Evolutionary conservation across 805 yeast genomes (phyloP).

Genomic region (Candida sithepensis): DNA sequence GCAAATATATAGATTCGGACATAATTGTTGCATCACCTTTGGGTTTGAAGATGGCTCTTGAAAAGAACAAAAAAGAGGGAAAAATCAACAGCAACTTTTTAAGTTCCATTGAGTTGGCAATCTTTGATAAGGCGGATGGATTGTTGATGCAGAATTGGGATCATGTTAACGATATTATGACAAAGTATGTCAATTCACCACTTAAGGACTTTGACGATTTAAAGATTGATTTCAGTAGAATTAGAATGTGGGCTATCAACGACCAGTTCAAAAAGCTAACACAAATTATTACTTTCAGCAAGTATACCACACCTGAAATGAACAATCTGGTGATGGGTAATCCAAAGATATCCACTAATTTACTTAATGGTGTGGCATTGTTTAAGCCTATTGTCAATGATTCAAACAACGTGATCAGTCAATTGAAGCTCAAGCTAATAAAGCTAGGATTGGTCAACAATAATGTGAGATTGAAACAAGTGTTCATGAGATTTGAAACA

Average conservation of each 20-base stretch:
- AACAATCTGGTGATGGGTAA: conserved; percentile 51
- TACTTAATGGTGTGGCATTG: conserved; percentile 53
- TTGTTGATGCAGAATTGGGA: conserved; percentile 92
- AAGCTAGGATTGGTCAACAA: conserved; percentile 30
- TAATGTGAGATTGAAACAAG: conserved; percentile 53
- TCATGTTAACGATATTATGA: conserved; percentile 63
- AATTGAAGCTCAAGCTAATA: conserved; percentile 45
- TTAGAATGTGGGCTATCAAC: conserved; percentile 89
- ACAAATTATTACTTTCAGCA: conserved; percentile 76
- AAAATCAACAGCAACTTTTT: conserved; percentile 70
- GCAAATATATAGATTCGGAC: conserved; percentile 82
- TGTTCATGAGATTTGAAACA: conserved; percentile 67
- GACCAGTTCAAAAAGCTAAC: conserved; percentile 70
- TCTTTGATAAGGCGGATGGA: conserved; percentile 82
- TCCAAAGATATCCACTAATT: conserved; percentile 44
- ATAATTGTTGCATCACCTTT: conserved; percentile 87
- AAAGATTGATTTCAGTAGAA: conserved; percentile 85
- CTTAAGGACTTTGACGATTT: conserved; percentile 62
- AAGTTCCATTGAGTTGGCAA: conserved; percentile 78
- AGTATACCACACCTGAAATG: conserved; percentile 75
- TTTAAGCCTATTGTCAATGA: conserved; percentile 46
- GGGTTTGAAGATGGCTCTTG: conserved; percentile 78
- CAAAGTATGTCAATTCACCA: conserved; percentile 66
- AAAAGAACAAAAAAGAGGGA: conserved; percentile 41
- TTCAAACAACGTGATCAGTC: conserved; percentile 52